phyloP scores from a whole-genome alignment of 805 yeast species.

The Metschnikowia amazonensis region DNA sequence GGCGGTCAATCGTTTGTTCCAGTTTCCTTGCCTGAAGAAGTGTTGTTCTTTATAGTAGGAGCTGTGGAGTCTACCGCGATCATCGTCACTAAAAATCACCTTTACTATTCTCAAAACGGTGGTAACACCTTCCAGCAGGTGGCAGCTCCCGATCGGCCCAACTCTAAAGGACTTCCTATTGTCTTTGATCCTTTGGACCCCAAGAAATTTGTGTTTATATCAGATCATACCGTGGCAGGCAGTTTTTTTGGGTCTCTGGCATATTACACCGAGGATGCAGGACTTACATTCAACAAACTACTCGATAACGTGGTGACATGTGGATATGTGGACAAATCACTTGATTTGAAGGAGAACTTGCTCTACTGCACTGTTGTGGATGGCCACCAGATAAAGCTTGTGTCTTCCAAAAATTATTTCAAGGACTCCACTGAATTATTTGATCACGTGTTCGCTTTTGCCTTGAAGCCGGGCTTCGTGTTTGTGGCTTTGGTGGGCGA shows the following conservation, averaged over 20 bases:
- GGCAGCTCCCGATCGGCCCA: constrained; percentile 42
- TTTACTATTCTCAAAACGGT: constrained; percentile 65
- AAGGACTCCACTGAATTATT: constrained; percentile 39
- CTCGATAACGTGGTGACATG: constrained; percentile 55
- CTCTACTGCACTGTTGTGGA: constrained; percentile 60
- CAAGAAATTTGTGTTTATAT: constrained; percentile 64
- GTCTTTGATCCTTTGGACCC: constrained; percentile 59
- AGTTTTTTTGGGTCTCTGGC: constrained; percentile 28
- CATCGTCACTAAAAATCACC: constrained; percentile 46
- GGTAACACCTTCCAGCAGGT: constrained; percentile 52
- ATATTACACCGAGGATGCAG: constrained; percentile 63
- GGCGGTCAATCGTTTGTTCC: constrained; percentile 53
- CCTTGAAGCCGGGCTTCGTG: constrained; percentile 64
- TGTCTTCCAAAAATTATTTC: constrained; percentile 54
- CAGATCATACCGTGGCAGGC: constrained; percentile 48
- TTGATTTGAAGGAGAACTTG: constrained; percentile 44
- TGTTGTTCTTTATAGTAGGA: constrained; percentile 59
- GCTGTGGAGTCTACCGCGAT: constrained; percentile 54
- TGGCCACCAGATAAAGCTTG: constrained; percentile 30
- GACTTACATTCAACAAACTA: constrained; percentile 55
- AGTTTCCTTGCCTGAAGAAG: constrained; percentile 37
- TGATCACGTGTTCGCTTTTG: constrained; percentile 66
- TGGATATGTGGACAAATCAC: constrained; percentile 58
- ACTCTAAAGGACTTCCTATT: constrained; percentile 36
- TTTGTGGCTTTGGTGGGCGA: constrained; percentile 64